Evolutionary conservation across 1,284 basidiomycete genomes (phyloP).

Genomic region (Schizophyllum commune): DNA sequence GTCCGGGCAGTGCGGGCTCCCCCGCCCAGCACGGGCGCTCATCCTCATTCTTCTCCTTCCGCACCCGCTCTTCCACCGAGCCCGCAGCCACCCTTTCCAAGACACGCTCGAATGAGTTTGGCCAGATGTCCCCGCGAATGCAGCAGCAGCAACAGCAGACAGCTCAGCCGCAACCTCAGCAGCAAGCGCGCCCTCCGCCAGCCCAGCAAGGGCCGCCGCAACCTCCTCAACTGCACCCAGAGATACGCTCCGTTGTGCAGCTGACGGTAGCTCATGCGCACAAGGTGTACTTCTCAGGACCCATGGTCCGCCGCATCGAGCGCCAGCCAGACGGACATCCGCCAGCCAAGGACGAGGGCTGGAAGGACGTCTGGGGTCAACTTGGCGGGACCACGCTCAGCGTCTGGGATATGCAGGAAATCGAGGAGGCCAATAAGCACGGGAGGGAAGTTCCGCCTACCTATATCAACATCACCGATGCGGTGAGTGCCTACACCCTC

Average conservation of each 20-base stretch:
- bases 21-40: conserved; percentile 7
- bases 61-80: conserved; percentile 7
- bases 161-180: background rate
- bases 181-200: background rate
- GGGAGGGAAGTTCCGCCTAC: conserved; percentile 80
- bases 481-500: conserved; percentile 17
- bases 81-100: background rate
- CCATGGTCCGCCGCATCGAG: conserved; percentile 67
- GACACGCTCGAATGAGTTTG: background rate
- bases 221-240: conserved; percentile 53
- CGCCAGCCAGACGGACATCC: conserved; percentile 70
- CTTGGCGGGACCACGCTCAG: conserved; percentile 89
- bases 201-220: conserved; percentile 9
- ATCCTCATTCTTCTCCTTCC: conserved; percentile 14
- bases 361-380: conserved; percentile 91
- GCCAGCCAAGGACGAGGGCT: conserved; percentile 72
- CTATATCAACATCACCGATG: conserved; percentile 84
- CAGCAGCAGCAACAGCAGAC: background rate
- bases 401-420: conserved; percentile 82
- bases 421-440: conserved; percentile 72
- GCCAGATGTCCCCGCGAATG: background rate
- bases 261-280: conserved; percentile 64
- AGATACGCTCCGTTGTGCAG: conserved; percentile 69
- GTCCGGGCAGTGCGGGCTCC: background rate
- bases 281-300: conserved; percentile 78